These are phyloP conservation scores for Acidiella bohemica DNA, from an alignment of 495 filamentous ascomycete species.

Conservation along the genomic window DNA sequence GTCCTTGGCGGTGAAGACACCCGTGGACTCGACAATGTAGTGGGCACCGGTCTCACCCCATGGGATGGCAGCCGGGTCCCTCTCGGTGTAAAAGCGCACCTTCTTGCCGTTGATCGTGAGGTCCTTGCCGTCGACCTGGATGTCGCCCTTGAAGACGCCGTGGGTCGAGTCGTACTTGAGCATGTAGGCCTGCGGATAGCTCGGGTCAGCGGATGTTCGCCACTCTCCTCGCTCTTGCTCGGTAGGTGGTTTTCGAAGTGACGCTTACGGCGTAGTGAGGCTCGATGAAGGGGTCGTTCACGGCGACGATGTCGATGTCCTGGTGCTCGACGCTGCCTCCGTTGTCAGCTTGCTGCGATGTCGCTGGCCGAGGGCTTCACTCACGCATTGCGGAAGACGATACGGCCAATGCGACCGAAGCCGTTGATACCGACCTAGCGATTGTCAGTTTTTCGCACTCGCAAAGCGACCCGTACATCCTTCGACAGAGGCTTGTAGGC, in stretches of 20 bases:
- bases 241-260: background rate
- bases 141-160: conserved; percentile 87
- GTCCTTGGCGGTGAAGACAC: conserved; percentile 97
- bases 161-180: conserved; percentile 97
- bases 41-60: conserved; percentile 80
- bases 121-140: conserved; percentile 58
- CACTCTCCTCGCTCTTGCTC: conserved; percentile 10
- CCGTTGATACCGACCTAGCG: conserved; percentile 90
- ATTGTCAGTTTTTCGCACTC: conserved; percentile 2
- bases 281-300: conserved; percentile 99
- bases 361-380: conserved; percentile 24
- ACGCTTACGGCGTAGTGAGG: conserved; percentile 84
- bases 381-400: conserved; percentile 80
- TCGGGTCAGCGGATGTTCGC: conserved; percentile 6
- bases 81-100: conserved; percentile 89
- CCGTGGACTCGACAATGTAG: conserved; percentile 96
- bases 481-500: too few species aligned
- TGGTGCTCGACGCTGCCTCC: conserved; percentile 59
- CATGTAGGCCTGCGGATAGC: conserved; percentile 86
- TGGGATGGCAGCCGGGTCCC: conserved; percentile 80
- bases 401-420: conserved; percentile 97
- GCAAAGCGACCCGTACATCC: too few species aligned
- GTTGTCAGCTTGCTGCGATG: conserved; percentile 14
- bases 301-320: conserved; percentile 80
- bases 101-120: conserved; percentile 90